Evolutionary conservation across 1,284 basidiomycete species (phyloP).

Genomic region (Wolfiporia cocos): DNA sequence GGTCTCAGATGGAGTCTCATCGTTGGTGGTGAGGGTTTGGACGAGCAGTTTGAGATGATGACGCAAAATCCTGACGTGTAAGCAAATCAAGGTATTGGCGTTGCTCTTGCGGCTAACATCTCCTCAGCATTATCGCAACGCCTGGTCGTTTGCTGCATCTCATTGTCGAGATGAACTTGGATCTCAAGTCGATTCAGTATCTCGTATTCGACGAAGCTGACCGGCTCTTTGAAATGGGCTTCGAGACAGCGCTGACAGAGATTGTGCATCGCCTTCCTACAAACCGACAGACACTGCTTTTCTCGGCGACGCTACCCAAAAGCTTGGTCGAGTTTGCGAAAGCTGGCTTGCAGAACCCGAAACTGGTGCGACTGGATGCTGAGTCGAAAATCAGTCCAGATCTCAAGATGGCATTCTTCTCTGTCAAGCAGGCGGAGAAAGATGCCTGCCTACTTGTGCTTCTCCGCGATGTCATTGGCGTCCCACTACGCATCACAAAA

Average conservation of each 20-base stretch:
- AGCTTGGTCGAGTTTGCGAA: constrained; percentile 97
- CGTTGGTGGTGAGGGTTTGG: constrained; percentile 93
- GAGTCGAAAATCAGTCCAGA: constrained; percentile 96
- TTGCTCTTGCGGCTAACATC: constrained; percentile 9
- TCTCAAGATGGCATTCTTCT: constrained; percentile 92
- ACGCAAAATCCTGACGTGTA: constrained; percentile 92
- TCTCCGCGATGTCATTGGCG: constrained; percentile 82
- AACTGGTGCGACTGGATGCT: constrained; percentile 90
- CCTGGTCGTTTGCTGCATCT: constrained; percentile 96
- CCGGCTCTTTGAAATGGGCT: constrained; percentile 97
- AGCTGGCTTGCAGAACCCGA: constrained; percentile 91
- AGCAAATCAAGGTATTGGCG: constrained; percentile 28
- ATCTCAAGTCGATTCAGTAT: constrained; percentile 84
- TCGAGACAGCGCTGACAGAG: constrained; percentile 88
- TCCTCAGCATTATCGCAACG: constrained; percentile 85
- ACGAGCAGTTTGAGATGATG: constrained; percentile 97
- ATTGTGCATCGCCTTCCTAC: constrained; percentile 85
- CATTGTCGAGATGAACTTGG: constrained; percentile 95
- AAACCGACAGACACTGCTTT: constrained; percentile 87
- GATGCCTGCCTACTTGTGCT: constrained; percentile 87
- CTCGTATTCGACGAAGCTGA: constrained; percentile 99
- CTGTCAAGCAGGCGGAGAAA: constrained; percentile 90
- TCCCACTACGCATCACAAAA: constrained; percentile 50
- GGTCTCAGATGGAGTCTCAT: constrained; percentile 88
- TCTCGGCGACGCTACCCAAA: constrained; percentile 95